Conservation (phyloP, 306 rosid genomes). For the Cucumis hystrix region DNA sequence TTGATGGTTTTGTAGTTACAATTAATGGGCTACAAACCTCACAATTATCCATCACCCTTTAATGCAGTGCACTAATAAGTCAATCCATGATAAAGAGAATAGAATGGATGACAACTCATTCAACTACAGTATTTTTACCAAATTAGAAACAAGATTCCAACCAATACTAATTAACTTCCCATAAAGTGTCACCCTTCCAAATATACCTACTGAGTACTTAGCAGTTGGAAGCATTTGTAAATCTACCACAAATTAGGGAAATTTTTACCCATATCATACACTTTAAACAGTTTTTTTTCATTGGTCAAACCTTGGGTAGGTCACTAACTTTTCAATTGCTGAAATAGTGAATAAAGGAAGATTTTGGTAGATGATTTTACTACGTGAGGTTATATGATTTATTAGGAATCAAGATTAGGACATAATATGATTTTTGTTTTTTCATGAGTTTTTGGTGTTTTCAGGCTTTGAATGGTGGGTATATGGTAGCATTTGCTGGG, state of each 20-base stretch:
- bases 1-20: background rate
- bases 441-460: background rate
- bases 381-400: background rate
- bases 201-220: background rate
- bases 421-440: too few species aligned
- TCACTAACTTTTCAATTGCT: background rate
- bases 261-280: background rate
- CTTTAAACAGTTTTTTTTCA: background rate
- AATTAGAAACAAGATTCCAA: background rate
- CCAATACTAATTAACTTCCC: background rate
- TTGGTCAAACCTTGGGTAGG: background rate
- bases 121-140: background rate
- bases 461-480: conserved; percentile 34
- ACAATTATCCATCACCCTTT: background rate
- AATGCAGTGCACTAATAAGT: background rate
- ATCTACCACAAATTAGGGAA: background rate
- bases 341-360: background rate
- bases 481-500: conserved; percentile 94
- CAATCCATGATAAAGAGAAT: background rate
- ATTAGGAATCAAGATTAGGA: background rate
- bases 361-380: background rate
- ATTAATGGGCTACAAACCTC: background rate
- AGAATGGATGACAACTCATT: background rate
- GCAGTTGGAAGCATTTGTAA: background rate
- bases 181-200: background rate